Conservation (phyloP, 441 rosid genomes). For the Jatropha podagrica region DNA sequence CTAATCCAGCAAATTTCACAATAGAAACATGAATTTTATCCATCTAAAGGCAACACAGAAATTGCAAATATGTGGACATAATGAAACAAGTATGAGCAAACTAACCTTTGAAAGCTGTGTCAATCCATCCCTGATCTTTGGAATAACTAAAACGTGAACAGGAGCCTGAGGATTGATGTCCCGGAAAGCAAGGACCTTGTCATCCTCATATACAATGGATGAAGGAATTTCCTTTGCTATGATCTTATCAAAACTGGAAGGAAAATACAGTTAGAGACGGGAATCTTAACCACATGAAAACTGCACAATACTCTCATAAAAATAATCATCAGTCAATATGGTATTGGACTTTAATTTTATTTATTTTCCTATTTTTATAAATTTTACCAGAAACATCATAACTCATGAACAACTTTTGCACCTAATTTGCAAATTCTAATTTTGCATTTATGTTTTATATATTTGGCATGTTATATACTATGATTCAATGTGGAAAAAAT, state of each 20-base stretch:
- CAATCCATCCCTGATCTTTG: constrained; percentile 80
- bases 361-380: too few species aligned
- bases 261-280: not conserved
- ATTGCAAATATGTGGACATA: not conserved
- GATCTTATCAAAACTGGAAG: constrained; percentile 77
- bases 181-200: constrained; percentile 78
- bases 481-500: too few species aligned
- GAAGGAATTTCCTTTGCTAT: constrained; percentile 86
- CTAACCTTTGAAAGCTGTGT: constrained; percentile 70
- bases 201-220: constrained; percentile 83
- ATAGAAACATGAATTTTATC: not conserved
- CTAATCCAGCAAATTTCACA: not conserved
- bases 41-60: not conserved
- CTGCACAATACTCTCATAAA: not conserved
- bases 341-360: too few species aligned
- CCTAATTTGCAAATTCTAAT: too few species aligned
- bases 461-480: too few species aligned
- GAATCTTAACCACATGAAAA: not conserved
- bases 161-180: constrained; percentile 85
- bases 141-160: constrained; percentile 88
- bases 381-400: too few species aligned
- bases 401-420: too few species aligned
- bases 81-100: not conserved
- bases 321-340: not conserved
- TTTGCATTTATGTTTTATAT: too few species aligned